Conservation (phyloP, 2,329 filamentous ascomycete species). For the Beauveria varroae region DNA sequence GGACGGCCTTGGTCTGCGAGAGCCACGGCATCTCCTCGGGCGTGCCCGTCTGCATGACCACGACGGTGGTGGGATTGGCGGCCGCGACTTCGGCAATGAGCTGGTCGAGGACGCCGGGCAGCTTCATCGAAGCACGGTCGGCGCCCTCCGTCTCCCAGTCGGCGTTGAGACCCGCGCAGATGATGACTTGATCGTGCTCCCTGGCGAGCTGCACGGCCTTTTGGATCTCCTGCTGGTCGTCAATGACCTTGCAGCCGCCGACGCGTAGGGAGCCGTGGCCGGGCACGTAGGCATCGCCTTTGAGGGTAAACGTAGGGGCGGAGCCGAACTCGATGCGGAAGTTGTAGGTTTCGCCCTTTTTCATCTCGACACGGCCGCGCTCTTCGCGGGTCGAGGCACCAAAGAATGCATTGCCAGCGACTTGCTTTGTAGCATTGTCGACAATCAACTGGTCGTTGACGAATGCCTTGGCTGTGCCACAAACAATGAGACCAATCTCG, state of each 20-base stretch:
- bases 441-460: constrained; percentile 56
- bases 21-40: constrained; percentile 68
- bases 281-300: constrained; percentile 41
- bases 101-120: constrained; percentile 65
- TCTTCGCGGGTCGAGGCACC: constrained; percentile 58
- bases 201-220: constrained; percentile 61
- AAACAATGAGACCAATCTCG: constrained; percentile 59
- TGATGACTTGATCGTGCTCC: constrained; percentile 66
- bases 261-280: constrained; percentile 55
- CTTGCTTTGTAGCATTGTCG: constrained; percentile 58
- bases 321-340: constrained; percentile 54
- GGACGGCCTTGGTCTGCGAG: constrained; percentile 45
- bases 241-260: constrained; percentile 51
- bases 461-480: constrained; percentile 57
- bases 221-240: constrained; percentile 51
- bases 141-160: constrained; percentile 77
- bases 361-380: constrained; percentile 48
- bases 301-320: constrained; percentile 48
- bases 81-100: constrained; percentile 59
- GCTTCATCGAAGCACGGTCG: constrained; percentile 70
- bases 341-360: constrained; percentile 51
- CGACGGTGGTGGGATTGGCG: constrained; percentile 60
- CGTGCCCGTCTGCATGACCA: constrained; percentile 72
- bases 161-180: constrained; percentile 69
- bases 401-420: constrained; percentile 56